phyloP scores from a whole-genome alignment of 495 filamentous ascomycete species.

The Aspergillus nanangensis region DNA sequence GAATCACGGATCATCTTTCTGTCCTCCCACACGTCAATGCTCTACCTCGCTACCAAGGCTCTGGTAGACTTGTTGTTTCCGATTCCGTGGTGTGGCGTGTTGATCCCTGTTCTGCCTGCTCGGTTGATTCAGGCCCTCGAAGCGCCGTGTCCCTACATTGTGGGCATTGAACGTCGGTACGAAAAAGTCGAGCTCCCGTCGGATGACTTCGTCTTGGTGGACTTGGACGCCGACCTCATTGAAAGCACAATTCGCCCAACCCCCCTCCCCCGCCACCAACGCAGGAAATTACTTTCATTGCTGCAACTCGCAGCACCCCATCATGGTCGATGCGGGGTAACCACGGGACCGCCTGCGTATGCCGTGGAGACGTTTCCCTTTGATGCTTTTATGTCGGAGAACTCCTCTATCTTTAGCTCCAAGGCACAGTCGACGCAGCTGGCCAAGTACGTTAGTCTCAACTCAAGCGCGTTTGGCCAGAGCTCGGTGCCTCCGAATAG shows the following conservation, averaged over 20 bases:
- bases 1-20: conserved; percentile 95
- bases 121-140: conserved; percentile 85
- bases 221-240: conserved; percentile 85
- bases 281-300: conserved; percentile 82
- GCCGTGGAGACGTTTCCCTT: conserved; percentile 88
- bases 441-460: conserved; percentile 79
- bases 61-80: conserved; percentile 83
- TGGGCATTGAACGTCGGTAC: conserved; percentile 90
- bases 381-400: conserved; percentile 85
- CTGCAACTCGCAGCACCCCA: conserved; percentile 89
- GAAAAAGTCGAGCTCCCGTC: conserved; percentile 87
- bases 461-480: conserved; percentile 78
- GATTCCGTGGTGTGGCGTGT: conserved; percentile 84
- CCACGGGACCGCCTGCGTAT: conserved; percentile 85
- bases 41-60: conserved; percentile 84
- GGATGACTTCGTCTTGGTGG: conserved; percentile 94
- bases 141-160: conserved; percentile 94
- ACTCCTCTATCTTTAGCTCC: conserved; percentile 68
- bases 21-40: conserved; percentile 93
- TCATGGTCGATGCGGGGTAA: conserved; percentile 80
- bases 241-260: conserved; percentile 71
- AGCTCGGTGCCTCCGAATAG: conserved; percentile 49
- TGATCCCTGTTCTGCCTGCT: conserved; percentile 87
- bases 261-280: conserved; percentile 79
- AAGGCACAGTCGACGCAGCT: conserved; percentile 66